Conservation (phyloP, 345 rosid genomes). For the Clausena lansium region DNA sequence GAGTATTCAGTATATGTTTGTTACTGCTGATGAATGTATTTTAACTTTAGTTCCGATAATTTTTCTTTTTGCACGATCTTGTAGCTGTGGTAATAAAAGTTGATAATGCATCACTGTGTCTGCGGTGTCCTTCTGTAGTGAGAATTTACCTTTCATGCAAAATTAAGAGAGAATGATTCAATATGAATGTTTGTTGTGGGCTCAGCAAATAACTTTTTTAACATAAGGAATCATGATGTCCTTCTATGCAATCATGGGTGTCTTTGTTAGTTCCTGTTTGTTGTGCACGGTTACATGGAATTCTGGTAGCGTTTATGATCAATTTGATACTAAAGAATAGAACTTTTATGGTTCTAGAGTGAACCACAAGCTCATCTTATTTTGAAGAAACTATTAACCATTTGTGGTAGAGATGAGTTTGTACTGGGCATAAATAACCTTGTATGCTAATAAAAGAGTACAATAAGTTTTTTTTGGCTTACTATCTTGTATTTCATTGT, state of each 20-base stretch:
- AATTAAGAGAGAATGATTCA: not conserved
- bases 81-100: not conserved
- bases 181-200: not conserved
- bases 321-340: too few relatives aligned
- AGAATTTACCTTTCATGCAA: not conserved
- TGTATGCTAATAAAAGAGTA: not conserved
- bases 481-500: not conserved
- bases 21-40: not conserved
- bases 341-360: not conserved
- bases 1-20: slow-evolving; percentile 3
- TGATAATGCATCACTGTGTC: not conserved
- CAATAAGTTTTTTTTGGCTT: not conserved
- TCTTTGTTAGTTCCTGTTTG: too few relatives aligned
- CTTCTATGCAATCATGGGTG: too few relatives aligned
- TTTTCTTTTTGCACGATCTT: not conserved
- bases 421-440: not conserved
- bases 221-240: too few relatives aligned
- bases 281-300: too few relatives aligned
- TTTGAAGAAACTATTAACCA: not conserved
- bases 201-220: not conserved
- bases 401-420: not conserved
- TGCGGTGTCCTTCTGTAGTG: too few relatives aligned
- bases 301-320: too few relatives aligned
- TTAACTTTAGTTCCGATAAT: not conserved
- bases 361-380: slow-evolving; percentile 1